These are phyloP conservation scores for Tylopilus felleus DNA, from an alignment of 768 basidiomycete species.

Conservation along the genomic window DNA sequence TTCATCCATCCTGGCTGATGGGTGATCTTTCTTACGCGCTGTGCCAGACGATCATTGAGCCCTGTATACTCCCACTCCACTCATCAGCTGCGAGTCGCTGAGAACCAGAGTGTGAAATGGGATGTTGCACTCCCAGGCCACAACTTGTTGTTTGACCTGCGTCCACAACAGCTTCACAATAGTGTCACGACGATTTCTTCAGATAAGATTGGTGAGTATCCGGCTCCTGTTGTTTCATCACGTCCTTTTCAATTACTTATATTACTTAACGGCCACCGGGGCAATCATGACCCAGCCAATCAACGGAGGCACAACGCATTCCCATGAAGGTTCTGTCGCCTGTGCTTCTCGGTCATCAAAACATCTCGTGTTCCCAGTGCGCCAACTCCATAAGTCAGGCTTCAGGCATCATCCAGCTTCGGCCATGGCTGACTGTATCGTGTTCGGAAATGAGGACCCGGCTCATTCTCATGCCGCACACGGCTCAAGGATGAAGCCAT, in stretches of 20 bases:
- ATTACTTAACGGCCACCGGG: not conserved
- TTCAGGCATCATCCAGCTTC: not conserved
- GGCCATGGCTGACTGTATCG: not conserved
- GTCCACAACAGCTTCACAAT: no score
- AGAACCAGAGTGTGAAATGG: not conserved
- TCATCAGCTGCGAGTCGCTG: not conserved
- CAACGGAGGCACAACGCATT: not conserved
- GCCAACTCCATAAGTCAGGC: no score
- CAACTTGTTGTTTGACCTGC: not conserved
- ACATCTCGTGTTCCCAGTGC: not conserved
- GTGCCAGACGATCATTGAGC: no score
- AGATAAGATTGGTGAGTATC: not conserved
- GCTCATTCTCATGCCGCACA: not conserved
- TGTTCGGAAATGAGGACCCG: not conserved
- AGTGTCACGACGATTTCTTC: not conserved
- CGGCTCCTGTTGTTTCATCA: not conserved
- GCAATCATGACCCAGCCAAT: constrained; percentile 6
- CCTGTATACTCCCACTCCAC: no score
- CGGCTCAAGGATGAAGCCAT: constrained; percentile 16
- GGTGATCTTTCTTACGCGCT: no score
- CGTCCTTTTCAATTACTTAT: not conserved
- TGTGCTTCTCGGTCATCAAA: not conserved
- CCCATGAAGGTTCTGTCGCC: not conserved
- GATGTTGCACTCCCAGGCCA: not conserved
- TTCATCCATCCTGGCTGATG: no score